Base-by-base conservation (phyloP, 2,329 filamentous ascomycete genomes). In the Aspergillus calidoustus region DNA sequence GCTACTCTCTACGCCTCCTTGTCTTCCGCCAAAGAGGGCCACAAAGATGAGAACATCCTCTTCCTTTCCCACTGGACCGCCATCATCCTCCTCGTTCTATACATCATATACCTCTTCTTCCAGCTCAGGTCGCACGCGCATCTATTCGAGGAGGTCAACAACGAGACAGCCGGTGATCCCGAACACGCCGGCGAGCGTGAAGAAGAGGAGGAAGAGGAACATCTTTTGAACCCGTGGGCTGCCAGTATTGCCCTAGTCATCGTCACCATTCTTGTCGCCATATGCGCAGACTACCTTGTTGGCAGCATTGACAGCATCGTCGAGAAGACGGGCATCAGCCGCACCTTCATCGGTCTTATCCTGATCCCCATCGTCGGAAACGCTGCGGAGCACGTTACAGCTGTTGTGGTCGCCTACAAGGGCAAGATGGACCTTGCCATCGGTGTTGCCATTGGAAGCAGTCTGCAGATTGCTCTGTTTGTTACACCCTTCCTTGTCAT, bases 281-380 rank as follows among this genome's bases (percentile, higher is more conserved):
- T 91, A 59, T 92, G 90, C 70, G 91, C 91, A 66, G 91, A 93
- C 64, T 91, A 90, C 70, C 83, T 93, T 7, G 91, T 93, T 38
- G 88, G 87, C 69, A 91, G 88, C 70, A 93, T 93, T 70, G 89
- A 92, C 66, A 81, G 83, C 30, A 84, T 93, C 51, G 91, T 92
- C 25, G 83, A 87, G 67, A 87, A 82, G 48, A 87, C 87, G 2
- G 84, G 88, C 63, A 90, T 93, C 74, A 92, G 88, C 80, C 91
- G 91, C 77, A 91, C 88, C 1, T 93, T 93, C 68, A 92, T 93
- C 68, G 91, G 91, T 81, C 80, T 93, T 2, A 93, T 94, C 68
- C 86, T 94, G 56, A 80, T 94, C 4, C 91, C 91, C 8, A 92
- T 93, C 68, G 91, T 93, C n/a, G 90, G 91, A 44, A 93, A 93